Evolutionary conservation across 176 grass and related monocot species (phyloP).

Genomic region (Stipa capillata): DNA sequence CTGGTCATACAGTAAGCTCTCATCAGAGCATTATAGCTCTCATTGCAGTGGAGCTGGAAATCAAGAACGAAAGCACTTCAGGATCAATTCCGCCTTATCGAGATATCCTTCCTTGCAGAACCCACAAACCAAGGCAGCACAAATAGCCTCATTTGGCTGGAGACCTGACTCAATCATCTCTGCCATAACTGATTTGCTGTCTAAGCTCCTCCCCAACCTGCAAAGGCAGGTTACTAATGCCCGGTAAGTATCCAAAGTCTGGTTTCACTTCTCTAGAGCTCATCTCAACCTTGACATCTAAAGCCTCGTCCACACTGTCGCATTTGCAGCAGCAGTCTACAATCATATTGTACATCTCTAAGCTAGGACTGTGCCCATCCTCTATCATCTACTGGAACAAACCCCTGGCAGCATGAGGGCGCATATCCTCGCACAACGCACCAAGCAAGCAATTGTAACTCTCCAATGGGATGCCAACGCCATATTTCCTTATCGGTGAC

Average conservation of each 20-base stretch:
- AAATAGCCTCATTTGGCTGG: slow-evolving; percentile 40
- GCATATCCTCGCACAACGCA: slow-evolving; percentile 52
- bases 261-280: slow-evolving; percentile 35
- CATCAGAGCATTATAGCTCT: slow-evolving; percentile 61
- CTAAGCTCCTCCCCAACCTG: slow-evolving; percentile 46
- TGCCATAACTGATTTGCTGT: slow-evolving; percentile 39
- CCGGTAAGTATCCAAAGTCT: slow-evolving; percentile 40
- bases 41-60: slow-evolving; percentile 52
- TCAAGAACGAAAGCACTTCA: slow-evolving; percentile 48
- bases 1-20: slow-evolving; percentile 44
- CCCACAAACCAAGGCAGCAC: slow-evolving; percentile 63
- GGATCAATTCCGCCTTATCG: slow-evolving; percentile 48
- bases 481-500: slow-evolving; percentile 43
- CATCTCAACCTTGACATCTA: slow-evolving; percentile 67
- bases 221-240: slow-evolving; percentile 54
- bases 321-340: slow-evolving; percentile 53
- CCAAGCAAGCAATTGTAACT: slow-evolving; percentile 47
- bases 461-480: slow-evolving; percentile 36
- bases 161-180: slow-evolving; percentile 44
- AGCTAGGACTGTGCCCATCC: slow-evolving; percentile 49
- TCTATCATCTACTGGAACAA: slow-evolving; percentile 65
- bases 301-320: slow-evolving; percentile 43
- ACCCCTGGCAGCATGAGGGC: slow-evolving; percentile 57
- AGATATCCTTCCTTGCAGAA: slow-evolving; percentile 58
- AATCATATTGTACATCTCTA: slow-evolving; percentile 62